Conservation (phyloP, 305 asterid species). For the Rubia balearica region DNA sequence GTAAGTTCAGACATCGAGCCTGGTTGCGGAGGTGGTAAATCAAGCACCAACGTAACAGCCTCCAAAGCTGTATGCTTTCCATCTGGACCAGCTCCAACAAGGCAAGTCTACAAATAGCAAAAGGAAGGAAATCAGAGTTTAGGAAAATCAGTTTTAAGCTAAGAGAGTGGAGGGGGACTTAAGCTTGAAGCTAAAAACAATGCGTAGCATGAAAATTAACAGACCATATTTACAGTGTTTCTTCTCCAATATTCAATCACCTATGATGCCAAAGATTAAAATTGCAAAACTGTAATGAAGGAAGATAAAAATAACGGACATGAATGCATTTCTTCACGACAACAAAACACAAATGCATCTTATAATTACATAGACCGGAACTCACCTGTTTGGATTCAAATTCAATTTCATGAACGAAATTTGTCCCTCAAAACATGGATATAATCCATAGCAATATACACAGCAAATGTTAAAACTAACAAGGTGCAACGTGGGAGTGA, state of each 20-base stretch:
- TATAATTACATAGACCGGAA: neutral
- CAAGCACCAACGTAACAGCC: slow-evolving; percentile 97
- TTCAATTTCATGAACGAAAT: neutral
- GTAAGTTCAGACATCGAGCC: slow-evolving; percentile 71
- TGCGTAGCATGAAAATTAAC: neutral
- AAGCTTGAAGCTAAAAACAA: neutral
- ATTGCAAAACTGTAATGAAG: neutral
- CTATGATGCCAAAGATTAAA: neutral
- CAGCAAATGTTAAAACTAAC: neutral
- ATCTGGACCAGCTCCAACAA: slow-evolving; percentile 98
- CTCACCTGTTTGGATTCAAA: neutral
- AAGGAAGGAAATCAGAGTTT: neutral
- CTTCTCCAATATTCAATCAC: neutral
- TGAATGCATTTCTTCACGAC: neutral
- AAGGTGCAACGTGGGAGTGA: neutral
- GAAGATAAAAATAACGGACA: neutral
- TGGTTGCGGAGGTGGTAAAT: slow-evolving; percentile 98
- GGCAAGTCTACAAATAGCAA: slow-evolving; percentile 61
- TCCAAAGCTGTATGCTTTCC: slow-evolving; percentile 98
- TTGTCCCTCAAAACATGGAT: neutral
- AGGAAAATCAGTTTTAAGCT: neutral
- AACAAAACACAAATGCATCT: neutral
- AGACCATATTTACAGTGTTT: neutral
- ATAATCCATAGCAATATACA: slow-evolving; percentile 2
- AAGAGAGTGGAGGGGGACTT: neutral